Evolutionary conservation across 306 rosid species (phyloP), one percentile per base, ranked within the genome.

Genomic region (Dryas alaskensis): DNA sequence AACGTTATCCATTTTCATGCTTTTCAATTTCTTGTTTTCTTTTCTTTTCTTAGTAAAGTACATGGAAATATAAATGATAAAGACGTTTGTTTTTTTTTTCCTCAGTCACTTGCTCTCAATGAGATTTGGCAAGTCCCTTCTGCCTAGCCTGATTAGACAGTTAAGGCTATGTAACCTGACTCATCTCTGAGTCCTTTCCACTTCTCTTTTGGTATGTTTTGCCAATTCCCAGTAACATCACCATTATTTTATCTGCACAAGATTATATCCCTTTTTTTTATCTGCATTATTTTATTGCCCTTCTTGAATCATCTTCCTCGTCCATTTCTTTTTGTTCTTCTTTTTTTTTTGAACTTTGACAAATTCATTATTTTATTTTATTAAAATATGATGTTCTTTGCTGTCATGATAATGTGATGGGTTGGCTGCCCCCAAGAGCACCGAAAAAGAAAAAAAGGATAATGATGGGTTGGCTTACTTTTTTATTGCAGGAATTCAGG

Each of bases 331-430:
- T 0, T 2, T 45, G 5, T 14, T 0, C 22, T 53, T 50, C 50
- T 11, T 37, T 37, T 3, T 9, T 17, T 1, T n/a, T 8, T 25
- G 4, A 4, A 17, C 42, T 22, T 37, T 47, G 6, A 3, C 40
- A 42, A 43, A 19, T 8, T 19, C 43, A 37, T 70, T 8, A 8
- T 40, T 57, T 17, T 22, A 2, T 54, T 42, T 55, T 39, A 44
- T 70, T 70, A 54, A 44, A 54, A 42, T 17, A 17, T 11, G 74
- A 47, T 54, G 44, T 19, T 54, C 65, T 66, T 67, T 37, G 75
- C 72, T 72, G 73, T 64, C 55, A 67, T 48, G 67, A 60, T 19
- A 3, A 22, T 37, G 74, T 37, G 74, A 60, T 57, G 43, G 43
- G 45, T 27, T 73, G 76, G 27, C 69, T 16, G 22, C 22, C 22